Evolutionary conservation across 345 rosid genomes (phyloP).

Genomic region (Physaria fendleri): DNA sequence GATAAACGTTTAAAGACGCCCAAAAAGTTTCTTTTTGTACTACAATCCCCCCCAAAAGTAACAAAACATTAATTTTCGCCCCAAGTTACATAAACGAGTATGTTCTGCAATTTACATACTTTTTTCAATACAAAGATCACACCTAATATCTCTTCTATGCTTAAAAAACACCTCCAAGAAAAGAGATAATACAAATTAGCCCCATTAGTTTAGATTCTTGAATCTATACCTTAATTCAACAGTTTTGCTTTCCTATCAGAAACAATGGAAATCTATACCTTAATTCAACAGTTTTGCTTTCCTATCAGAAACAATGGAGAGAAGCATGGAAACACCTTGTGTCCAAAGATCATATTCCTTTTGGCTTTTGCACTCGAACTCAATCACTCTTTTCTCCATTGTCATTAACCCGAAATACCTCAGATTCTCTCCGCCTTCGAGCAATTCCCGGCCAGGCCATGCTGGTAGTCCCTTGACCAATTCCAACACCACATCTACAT

Average conservation of each 20-base stretch:
- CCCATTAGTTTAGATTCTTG: too few relatives aligned
- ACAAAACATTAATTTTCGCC: not conserved
- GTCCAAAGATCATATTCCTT: slow-evolving; percentile 79
- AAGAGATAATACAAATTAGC: not conserved
- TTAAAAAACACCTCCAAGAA: not conserved
- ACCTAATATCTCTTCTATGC: not conserved
- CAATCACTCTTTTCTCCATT: slow-evolving; percentile 45
- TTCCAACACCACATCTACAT: slow-evolving; percentile 56
- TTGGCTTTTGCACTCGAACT: slow-evolving; percentile 74
- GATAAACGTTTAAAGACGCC: not conserved
- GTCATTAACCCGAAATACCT: slow-evolving; percentile 72
- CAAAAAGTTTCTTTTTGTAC: not conserved
- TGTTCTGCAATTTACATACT: slow-evolving; percentile 3
- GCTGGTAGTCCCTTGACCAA: slow-evolving; percentile 57
- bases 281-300: slow-evolving; percentile 34
- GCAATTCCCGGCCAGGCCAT: slow-evolving; percentile 73
- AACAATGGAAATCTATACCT: too few relatives aligned
- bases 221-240: too few relatives aligned
- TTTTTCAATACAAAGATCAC: not conserved
- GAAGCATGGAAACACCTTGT: slow-evolving; percentile 66
- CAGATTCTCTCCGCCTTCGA: slow-evolving; percentile 59
- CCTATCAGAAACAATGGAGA: slow-evolving; percentile 48
- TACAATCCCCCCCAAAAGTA: not conserved
- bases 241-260: too few relatives aligned
- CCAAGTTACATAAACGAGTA: slow-evolving; percentile 1